These are phyloP conservation scores for Prunus yedoensis DNA, from an alignment of 331 rosid genomes.

Conservation along the genomic window DNA sequence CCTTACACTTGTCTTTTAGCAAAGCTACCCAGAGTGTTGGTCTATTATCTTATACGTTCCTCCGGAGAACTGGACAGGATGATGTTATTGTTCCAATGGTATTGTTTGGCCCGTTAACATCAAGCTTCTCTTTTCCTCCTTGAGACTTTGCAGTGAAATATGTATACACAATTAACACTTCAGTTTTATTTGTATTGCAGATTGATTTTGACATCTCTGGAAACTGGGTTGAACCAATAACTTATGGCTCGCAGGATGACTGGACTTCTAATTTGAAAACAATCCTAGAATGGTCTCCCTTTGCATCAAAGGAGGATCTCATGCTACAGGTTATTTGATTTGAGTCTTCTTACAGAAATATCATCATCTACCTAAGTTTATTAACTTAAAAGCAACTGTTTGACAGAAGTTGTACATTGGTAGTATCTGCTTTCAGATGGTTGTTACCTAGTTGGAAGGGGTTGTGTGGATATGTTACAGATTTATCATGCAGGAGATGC, in stretches of 20 bases:
- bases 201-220: constrained; percentile 80
- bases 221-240: constrained; percentile 74
- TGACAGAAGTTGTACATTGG: not conserved
- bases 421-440: not conserved
- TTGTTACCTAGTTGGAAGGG: not conserved
- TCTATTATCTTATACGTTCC: constrained; percentile 79
- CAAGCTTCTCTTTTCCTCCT: constrained; percentile 10
- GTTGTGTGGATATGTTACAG: not conserved
- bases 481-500: not conserved
- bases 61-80: constrained; percentile 87
- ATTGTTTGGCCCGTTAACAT: constrained; percentile 25
- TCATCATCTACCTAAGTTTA: not conserved
- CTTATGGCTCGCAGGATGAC: constrained; percentile 65
- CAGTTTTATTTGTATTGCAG: constrained; percentile 43
- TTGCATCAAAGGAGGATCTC: constrained; percentile 83
- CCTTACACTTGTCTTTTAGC: constrained; percentile 39
- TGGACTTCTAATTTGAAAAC: constrained; percentile 75
- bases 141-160: not conserved
- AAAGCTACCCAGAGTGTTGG: constrained; percentile 85
- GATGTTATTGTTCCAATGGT: constrained; percentile 96
- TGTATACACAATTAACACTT: constrained; percentile 23
- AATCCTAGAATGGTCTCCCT: constrained; percentile 95
- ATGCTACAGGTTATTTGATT: constrained; percentile 65
- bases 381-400: not conserved
- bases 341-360: constrained; percentile 1